A percentile compares a stretch with the other conserved stretches of the same genome.
These are phyloP conservation scores for Hsuehochloa calcarea DNA, from an alignment of 176 grass and related monocot genomes.

Conservation along the genomic window DNA sequence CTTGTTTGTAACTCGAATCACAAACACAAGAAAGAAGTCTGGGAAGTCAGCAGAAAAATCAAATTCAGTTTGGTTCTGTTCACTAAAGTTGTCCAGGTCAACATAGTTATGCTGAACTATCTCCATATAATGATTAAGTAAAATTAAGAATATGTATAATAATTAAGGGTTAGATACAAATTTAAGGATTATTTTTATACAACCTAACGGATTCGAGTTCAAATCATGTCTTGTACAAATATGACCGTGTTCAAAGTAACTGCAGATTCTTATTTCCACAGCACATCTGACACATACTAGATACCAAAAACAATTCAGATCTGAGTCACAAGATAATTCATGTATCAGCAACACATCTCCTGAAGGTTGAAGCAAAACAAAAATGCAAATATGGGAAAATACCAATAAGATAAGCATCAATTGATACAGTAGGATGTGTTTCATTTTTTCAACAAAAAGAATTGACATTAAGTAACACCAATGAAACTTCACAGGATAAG, in stretches of 20 bases:
- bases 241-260: not conserved
- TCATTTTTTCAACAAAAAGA: not conserved
- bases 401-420: not conserved
- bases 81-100: not conserved
- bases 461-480: not conserved
- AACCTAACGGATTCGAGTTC: not conserved
- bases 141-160: not conserved
- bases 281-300: not conserved
- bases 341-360: not conserved
- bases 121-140: not conserved
- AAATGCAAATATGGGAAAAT: not conserved
- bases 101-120: not conserved
- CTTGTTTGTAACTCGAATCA: not conserved
- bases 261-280: not conserved
- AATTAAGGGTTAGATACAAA: not conserved
- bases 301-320: not conserved
- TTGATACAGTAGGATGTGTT: not conserved
- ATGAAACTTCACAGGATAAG: not conserved
- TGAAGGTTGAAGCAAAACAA: not conserved
- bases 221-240: not conserved
- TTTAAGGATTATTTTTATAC: not conserved
- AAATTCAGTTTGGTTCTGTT: not conserved
- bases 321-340: constrained; percentile 9
- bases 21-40: not conserved
- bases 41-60: not conserved